Base-by-base conservation (phyloP, 192 early-diverging fungal species). In the Dissophora globulifera region DNA sequence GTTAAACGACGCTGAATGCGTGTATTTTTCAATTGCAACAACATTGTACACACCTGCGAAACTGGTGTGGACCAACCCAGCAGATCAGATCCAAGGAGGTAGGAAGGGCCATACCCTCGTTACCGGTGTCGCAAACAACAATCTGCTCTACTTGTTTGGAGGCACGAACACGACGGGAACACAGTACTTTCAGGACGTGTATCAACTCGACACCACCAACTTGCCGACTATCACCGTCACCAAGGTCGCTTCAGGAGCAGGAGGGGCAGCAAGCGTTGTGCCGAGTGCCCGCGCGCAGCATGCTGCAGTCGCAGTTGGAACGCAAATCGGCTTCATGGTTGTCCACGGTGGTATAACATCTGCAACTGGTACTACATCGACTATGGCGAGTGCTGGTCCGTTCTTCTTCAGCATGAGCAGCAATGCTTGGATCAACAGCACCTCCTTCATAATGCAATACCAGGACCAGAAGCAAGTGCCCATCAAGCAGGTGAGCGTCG, bases 71-170 rank as follows among this genome's bases (percentile, higher is more conserved):
- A 15, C 20, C 31, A 60, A 60, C 27, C 0, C 20, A 23, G 46
- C n/a, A 8, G 72, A 67, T 41, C 25, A 23, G 0, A 56, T 67
- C 29, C 31, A 6, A 0, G 52, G 38, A 1, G 64, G 62, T 7
- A 22, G 58, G 35, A 48, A 26, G 12, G 63, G 64, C 20, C 40
- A 35, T 22, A 31, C 72, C 1, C 38, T 76, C 3, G 58, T 76
- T 16, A n/a, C 63, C 3, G 35, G 22, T 15, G 25, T 43, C 0
- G 2, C 31, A 1, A 20, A 59, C 13, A 32, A 22, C 29, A 46
- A 50, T 19, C 30, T 35, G 1, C 22, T 56, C 15, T 76, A 76
- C 58, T 29, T 76, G 51, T 76, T 76, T 67, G 72, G 72, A 50
- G 72, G 72, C 3, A 42, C 9, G 19, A 60, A 40, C 47, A 40